phyloP scores from a whole-genome alignment of 257 asterid species.

The Paraleonurus japonicus region DNA sequence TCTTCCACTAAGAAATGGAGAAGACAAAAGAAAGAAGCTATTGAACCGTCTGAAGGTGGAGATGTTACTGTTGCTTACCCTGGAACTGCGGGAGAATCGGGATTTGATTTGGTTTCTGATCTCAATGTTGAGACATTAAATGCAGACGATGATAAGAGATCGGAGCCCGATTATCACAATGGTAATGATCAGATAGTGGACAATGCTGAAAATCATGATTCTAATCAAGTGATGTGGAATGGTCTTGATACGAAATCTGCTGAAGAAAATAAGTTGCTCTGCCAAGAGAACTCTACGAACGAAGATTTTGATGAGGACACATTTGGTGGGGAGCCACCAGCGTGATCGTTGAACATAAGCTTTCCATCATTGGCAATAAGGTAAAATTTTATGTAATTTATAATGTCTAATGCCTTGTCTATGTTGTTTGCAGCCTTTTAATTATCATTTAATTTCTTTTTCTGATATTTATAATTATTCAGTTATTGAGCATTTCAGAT shows the following conservation, averaged over 20 bases:
- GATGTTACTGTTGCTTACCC: conserved; percentile 59
- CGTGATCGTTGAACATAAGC: conserved; percentile 25
- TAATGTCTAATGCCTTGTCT: conserved; percentile 13
- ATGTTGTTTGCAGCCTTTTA: conserved; percentile 14
- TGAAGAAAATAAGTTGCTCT: conserved; percentile 57
- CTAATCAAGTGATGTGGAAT: conserved; percentile 43
- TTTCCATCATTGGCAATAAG: conserved; percentile 23
- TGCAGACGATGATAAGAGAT: conserved; percentile 61
- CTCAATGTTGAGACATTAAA: conserved; percentile 57
- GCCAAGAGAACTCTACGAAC: conserved; percentile 76
- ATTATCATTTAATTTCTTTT: background rate
- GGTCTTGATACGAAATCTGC: conserved; percentile 42
- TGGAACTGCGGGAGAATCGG: conserved; percentile 53
- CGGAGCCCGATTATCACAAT: conserved; percentile 46
- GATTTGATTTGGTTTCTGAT: conserved; percentile 64
- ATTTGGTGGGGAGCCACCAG: conserved; percentile 58
- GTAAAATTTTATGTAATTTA: conserved; percentile 28
- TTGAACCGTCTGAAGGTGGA: conserved; percentile 72
- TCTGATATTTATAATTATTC: conserved; percentile 17
- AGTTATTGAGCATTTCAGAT: conserved; percentile 1
- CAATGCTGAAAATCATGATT: conserved; percentile 38
- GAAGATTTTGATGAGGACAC: conserved; percentile 74
- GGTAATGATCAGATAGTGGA: conserved; percentile 54
- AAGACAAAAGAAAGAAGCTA: conserved; percentile 81
- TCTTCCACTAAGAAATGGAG: conserved; percentile 99